Evolutionary conservation across 1,139 yeast species (phyloP).

Genomic region (Lodderomyces elongisporus): DNA sequence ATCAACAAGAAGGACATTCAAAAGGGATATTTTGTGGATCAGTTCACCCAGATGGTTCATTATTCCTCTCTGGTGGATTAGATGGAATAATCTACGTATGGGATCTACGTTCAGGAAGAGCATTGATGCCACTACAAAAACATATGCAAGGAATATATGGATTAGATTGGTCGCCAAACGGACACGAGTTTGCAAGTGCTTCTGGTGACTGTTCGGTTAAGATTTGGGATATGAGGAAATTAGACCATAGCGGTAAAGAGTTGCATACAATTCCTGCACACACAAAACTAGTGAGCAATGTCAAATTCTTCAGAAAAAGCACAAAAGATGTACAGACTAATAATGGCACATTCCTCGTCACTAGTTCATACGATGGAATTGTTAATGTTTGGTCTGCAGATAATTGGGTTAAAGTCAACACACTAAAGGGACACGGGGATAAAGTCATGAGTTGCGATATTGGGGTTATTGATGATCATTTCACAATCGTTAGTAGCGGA

Average conservation of each 20-base stretch:
- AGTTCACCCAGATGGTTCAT: conserved; percentile 75
- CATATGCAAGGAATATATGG: conserved; percentile 73
- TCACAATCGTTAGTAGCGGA: conserved; percentile 57
- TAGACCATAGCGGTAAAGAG: conserved; percentile 27
- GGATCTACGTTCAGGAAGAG: conserved; percentile 81
- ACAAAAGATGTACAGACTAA: too few species aligned
- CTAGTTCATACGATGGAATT: conserved; percentile 67
- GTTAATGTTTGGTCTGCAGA: conserved; percentile 66
- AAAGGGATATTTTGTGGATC: conserved; percentile 62
- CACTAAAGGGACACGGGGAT: conserved; percentile 61
- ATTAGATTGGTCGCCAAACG: conserved; percentile 73
- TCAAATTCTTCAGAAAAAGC: conserved; percentile 39
- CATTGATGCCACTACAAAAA: conserved; percentile 53
- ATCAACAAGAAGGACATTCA: conserved; percentile 81
- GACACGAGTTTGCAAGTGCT: conserved; percentile 73
- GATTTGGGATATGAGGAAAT: conserved; percentile 76
- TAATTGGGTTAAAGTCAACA: conserved; percentile 59
- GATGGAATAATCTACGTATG: conserved; percentile 75
- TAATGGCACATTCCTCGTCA: conserved; percentile 48
- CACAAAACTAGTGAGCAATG: conserved; percentile 63
- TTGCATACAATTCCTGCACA: conserved; percentile 69
- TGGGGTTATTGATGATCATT: conserved; percentile 25
- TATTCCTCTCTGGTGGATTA: conserved; percentile 72
- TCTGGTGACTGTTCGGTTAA: conserved; percentile 79
- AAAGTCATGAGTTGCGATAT: conserved; percentile 72